Conservation (phyloP, 192 early-diverging fungal genomes). For the Coemansia sp. region DNA sequence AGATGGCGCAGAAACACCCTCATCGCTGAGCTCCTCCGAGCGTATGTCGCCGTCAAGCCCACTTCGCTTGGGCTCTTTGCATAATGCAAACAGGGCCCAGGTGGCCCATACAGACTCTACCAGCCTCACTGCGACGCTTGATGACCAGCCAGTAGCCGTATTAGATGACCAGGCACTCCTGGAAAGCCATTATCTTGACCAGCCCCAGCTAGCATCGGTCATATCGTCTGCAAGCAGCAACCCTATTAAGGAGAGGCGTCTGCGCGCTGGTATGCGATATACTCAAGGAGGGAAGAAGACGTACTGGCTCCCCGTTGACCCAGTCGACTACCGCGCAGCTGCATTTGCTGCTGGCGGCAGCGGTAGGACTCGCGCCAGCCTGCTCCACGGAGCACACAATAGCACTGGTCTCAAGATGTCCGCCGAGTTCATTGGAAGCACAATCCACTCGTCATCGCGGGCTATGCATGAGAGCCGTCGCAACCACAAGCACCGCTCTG, state of each 20-base stretch:
- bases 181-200: background rate
- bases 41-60: background rate
- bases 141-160: background rate
- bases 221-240: background rate
- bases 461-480: slow-evolving; percentile 43
- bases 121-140: background rate
- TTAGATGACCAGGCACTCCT: background rate
- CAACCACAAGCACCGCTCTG: slow-evolving; percentile 12
- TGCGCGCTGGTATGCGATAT: slow-evolving; percentile 60
- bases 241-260: slow-evolving; percentile 51
- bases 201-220: background rate
- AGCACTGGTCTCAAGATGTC: slow-evolving; percentile 20
- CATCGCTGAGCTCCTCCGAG: background rate
- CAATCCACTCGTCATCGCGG: slow-evolving; percentile 42
- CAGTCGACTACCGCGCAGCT: slow-evolving; percentile 44
- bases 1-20: background rate
- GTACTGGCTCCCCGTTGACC: slow-evolving; percentile 60
- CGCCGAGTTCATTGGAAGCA: slow-evolving; percentile 35
- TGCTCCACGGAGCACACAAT: slow-evolving; percentile 21
- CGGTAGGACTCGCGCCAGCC: slow-evolving; percentile 26
- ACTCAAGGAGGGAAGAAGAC: slow-evolving; percentile 57
- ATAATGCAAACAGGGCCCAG: background rate
- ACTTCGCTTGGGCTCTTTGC: background rate
- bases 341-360: slow-evolving; percentile 44
- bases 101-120: background rate